phyloP scores from a whole-genome alignment of 1,139 yeast species.

The Petasospora fabianii region DNA sequence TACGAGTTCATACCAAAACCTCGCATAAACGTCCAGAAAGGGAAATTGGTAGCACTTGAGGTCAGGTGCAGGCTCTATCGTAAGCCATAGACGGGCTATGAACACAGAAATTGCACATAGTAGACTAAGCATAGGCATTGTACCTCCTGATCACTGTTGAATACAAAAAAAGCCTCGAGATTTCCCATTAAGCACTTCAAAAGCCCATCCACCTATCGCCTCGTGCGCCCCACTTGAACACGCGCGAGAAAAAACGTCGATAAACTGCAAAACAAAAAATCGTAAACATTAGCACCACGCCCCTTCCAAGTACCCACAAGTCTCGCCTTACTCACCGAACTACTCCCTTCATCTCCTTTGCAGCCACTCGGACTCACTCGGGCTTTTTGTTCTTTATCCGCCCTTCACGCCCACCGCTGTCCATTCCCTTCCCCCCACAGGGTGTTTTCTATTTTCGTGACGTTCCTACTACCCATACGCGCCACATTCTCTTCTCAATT shows the following conservation, averaged over 20 bases:
- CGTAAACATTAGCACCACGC: background rate
- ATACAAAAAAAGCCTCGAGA: too few species aligned
- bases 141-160: too few species aligned
- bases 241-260: constrained; percentile 5
- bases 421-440: background rate
- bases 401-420: constrained; percentile 1
- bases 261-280: constrained; percentile 1
- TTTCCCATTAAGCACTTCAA: background rate
- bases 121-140: too few species aligned
- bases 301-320: background rate
- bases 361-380: too few species aligned
- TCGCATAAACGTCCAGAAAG: background rate
- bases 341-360: too few species aligned
- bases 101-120: too few species aligned
- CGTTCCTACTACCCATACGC: constrained; percentile 1
- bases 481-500: constrained; percentile 4
- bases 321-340: too few species aligned
- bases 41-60: background rate
- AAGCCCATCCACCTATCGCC: background rate
- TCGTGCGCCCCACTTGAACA: background rate
- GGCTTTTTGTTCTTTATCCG: background rate
- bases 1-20: background rate
- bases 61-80: too few species aligned
- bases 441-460: constrained; percentile 1
- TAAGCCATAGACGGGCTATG: too few species aligned